Evolutionary conservation across 2,329 filamentous ascomycete species (phyloP).

Genomic region (Hirsutella thompsonii): DNA sequence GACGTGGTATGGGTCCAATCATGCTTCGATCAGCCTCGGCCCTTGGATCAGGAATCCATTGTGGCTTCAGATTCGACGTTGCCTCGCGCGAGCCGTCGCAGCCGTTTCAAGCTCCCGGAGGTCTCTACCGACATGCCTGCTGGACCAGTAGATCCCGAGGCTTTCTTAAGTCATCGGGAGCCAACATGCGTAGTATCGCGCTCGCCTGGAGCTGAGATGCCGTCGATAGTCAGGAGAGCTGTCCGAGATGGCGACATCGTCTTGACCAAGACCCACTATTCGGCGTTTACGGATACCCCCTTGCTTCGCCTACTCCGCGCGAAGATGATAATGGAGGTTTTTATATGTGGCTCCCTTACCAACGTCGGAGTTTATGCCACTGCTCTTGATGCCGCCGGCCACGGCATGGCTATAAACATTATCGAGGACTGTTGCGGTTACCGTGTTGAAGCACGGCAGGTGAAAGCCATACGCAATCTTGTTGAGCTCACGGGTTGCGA

Average conservation of each 20-base stretch:
- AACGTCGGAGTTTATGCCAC: constrained; percentile 89
- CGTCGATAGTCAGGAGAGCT: constrained; percentile 24
- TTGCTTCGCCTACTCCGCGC: constrained; percentile 68
- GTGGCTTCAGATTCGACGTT: constrained; percentile 24
- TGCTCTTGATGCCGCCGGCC: constrained; percentile 75
- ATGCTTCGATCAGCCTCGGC: constrained; percentile 51
- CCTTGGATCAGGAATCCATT: constrained; percentile 40
- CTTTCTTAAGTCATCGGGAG: constrained; percentile 30
- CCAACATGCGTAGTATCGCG: constrained; percentile 30
- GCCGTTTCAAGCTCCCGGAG: neutral
- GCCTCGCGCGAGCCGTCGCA: neutral
- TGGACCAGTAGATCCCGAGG: constrained; percentile 22
- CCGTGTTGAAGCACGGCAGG: constrained; percentile 55
- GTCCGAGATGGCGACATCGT: constrained; percentile 36
- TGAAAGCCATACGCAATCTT: constrained; percentile 57
- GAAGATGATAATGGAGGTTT: constrained; percentile 81
- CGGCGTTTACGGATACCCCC: constrained; percentile 65
- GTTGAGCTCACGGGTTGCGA: constrained; percentile 63
- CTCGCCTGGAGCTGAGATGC: constrained; percentile 32
- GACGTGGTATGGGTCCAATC: constrained; percentile 78
- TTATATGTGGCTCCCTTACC: constrained; percentile 73
- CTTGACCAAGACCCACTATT: constrained; percentile 68
- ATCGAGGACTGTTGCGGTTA: constrained; percentile 84
- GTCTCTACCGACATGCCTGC: neutral
- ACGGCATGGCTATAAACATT: constrained; percentile 78